Percentiles rank a stretch among this genome's conserved stretches.
phyloP scores from a whole-genome alignment of 345 rosid genomes.

The Acer yangbiense region DNA sequence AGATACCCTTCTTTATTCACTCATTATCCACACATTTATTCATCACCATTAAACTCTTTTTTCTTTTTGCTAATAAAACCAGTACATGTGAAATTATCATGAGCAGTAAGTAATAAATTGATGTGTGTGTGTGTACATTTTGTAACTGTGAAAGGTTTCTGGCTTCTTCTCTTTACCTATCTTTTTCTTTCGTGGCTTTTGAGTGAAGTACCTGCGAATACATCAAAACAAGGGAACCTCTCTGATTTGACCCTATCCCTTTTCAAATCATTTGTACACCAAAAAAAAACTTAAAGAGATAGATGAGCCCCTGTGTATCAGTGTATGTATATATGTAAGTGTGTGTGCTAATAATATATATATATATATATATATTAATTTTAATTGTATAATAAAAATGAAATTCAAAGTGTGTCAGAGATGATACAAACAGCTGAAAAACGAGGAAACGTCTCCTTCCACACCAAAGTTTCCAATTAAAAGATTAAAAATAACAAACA shows the following conservation, averaged over 20 bases:
- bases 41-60: not conserved
- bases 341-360: not conserved
- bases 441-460: constrained; percentile 90
- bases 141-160: not conserved
- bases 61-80: not conserved
- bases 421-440: constrained; percentile 68
- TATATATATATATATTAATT: not conserved
- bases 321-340: not conserved
- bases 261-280: constrained; percentile 47
- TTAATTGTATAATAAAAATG: not conserved
- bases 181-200: constrained; percentile 21
- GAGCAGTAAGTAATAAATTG: not conserved
- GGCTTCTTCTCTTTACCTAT: not conserved
- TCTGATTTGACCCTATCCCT: constrained; percentile 45
- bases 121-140: not conserved
- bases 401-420: constrained; percentile 49
- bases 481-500: constrained; percentile 26
- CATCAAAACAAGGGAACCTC: constrained; percentile 38
- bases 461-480: constrained; percentile 34
- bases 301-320: not conserved
- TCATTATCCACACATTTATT: constrained; percentile 37
- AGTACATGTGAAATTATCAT: not conserved
- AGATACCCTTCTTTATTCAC: constrained; percentile 53
- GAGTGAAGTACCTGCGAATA: constrained; percentile 42
- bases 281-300: not conserved